Evolutionary conservation across 495 filamentous ascomycete species (phyloP).

Genomic region (Apiosordaria backusii): DNA sequence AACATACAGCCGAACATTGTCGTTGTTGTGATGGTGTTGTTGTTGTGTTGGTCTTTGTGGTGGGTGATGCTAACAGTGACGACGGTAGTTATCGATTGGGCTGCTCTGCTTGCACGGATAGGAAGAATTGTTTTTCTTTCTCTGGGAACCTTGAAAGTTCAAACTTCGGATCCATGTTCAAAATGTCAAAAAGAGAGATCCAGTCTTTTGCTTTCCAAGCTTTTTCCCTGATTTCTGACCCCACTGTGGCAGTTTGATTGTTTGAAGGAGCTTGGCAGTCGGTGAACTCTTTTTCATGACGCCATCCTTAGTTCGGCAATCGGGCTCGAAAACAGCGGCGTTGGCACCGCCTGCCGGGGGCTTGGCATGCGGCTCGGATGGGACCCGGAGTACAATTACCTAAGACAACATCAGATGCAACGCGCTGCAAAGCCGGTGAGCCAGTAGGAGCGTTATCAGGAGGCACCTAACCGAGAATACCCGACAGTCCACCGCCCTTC

Average conservation of each 20-base stretch:
- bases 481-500: not conserved
- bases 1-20: not conserved
- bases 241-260: not conserved
- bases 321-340: not conserved
- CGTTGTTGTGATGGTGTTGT: not conserved
- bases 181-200: not conserved
- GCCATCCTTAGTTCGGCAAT: constrained; percentile 1
- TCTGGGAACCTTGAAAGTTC: not conserved
- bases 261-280: not conserved
- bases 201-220: not conserved
- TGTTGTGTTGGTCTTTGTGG: not conserved
- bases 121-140: not conserved
- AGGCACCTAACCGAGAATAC: not conserved
- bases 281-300: constrained; percentile 13
- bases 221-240: not conserved
- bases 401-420: not conserved
- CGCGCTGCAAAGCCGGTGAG: not conserved
- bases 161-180: not conserved
- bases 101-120: too few relatives aligned
- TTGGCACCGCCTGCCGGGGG: not conserved
- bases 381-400: not conserved
- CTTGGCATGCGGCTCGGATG: not conserved
- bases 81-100: not conserved
- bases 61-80: not conserved
- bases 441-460: not conserved